phyloP scores from a whole-genome alignment of 345 rosid genomes.

The Gynandropsis gynandra region DNA sequence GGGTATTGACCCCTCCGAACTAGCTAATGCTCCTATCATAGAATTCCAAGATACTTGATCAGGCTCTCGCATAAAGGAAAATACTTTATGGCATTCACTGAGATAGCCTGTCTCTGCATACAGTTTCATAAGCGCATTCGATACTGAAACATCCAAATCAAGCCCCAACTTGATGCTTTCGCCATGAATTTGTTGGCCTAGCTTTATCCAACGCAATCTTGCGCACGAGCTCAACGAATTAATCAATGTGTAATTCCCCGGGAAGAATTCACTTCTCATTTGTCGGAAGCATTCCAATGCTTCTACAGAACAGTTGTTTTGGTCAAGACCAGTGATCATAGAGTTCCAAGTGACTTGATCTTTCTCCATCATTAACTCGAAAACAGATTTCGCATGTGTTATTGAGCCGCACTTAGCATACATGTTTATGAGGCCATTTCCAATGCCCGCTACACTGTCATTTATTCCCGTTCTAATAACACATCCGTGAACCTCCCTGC shows the following conservation, averaged over 20 bases:
- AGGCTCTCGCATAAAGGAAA: slow-evolving; percentile 53
- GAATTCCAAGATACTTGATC: slow-evolving; percentile 97
- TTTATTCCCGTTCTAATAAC: slow-evolving; percentile 47
- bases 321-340: slow-evolving; percentile 83
- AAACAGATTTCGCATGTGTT: slow-evolving; percentile 49
- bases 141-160: slow-evolving; percentile 73
- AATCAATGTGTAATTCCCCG: slow-evolving; percentile 60
- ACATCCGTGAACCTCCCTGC: slow-evolving; percentile 79
- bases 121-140: slow-evolving; percentile 72
- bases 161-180: slow-evolving; percentile 68
- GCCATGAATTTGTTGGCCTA: slow-evolving; percentile 63
- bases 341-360: slow-evolving; percentile 92
- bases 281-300: slow-evolving; percentile 39
- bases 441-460: slow-evolving; percentile 44
- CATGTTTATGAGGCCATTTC: slow-evolving; percentile 83
- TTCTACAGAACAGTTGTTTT: slow-evolving; percentile 58
- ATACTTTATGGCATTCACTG: slow-evolving; percentile 43
- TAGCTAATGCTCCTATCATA: slow-evolving; percentile 64
- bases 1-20: slow-evolving; percentile 40
- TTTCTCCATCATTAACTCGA: slow-evolving; percentile 46
- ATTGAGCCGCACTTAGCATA: slow-evolving; percentile 74
- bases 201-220: slow-evolving; percentile 50
- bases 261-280: slow-evolving; percentile 55
- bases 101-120: slow-evolving; percentile 57
- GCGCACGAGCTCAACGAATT: slow-evolving; percentile 85